Conservation (phyloP, 176 grass and related monocot genomes). For the Aechmea fasciata region DNA sequence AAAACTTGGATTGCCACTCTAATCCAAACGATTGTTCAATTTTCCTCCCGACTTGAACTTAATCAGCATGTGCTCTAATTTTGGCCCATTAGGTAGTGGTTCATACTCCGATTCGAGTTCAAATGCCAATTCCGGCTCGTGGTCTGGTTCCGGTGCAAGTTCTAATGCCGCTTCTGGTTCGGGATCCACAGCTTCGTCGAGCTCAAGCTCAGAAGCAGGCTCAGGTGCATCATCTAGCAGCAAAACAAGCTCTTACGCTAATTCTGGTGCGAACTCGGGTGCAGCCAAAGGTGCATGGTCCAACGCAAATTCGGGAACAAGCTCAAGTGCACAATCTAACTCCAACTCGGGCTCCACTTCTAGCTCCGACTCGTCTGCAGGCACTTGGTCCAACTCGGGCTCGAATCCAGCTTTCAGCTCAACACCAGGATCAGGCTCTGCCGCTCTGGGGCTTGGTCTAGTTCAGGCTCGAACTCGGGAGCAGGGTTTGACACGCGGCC, state of each 20-base stretch:
- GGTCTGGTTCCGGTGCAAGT: conserved; percentile 12
- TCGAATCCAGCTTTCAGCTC: neutral
- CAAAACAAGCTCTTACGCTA: neutral
- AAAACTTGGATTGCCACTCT: no score
- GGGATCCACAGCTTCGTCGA: conserved; percentile 3
- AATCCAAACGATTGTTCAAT: no score
- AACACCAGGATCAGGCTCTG: neutral
- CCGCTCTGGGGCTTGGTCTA: no score
- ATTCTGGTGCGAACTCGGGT: neutral
- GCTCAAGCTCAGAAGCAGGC: neutral
- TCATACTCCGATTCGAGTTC: conserved; percentile 13
- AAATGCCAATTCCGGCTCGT: neutral
- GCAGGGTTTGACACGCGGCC: neutral
- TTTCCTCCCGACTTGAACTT: no score
- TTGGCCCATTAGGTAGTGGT: neutral
- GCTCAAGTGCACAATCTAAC: conserved; percentile 16
- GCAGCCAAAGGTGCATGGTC: neutral
- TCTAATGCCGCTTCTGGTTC: conserved; percentile 4
- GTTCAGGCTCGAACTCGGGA: neutral
- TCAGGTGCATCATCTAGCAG: neutral
- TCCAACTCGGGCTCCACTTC: conserved; percentile 11
- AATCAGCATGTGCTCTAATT: no score
- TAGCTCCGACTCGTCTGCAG: neutral
- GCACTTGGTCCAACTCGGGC: neutral
- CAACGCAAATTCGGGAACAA: conserved; percentile 4